Conservation (phyloP, 345 rosid species). For the Psidium friedrichsthalianum region DNA sequence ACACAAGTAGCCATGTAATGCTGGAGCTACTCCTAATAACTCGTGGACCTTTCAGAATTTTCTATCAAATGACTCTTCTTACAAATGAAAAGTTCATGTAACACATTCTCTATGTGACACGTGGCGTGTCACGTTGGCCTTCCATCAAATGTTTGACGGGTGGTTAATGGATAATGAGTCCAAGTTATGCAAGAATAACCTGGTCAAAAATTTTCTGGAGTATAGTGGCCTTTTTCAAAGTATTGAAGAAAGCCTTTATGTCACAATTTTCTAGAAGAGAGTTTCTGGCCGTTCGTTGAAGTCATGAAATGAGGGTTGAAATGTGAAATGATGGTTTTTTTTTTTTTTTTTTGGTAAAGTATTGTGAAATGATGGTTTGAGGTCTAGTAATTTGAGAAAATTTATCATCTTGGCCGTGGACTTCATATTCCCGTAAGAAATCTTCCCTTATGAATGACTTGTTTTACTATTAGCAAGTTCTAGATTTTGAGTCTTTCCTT, state of each 20-base stretch:
- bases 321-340: not conserved
- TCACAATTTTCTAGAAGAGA: not conserved
- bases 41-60: not conserved
- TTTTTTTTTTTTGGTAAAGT: no score
- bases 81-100: not conserved
- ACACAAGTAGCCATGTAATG: not conserved
- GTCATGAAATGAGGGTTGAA: not conserved
- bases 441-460: not conserved
- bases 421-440: not conserved
- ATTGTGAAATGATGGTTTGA: not conserved
- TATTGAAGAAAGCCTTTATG: not conserved
- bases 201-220: not conserved
- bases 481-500: not conserved
- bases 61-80: not conserved
- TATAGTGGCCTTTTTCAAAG: not conserved
- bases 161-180: not conserved
- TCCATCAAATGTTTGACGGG: not conserved
- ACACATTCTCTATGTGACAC: not conserved
- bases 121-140: not conserved
- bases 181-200: not conserved
- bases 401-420: not conserved
- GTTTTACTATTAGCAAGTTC: not conserved
- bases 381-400: not conserved
- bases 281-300: not conserved
- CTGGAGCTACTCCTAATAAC: not conserved